These are phyloP conservation scores for Neurospora terricola DNA, from an alignment of 495 filamentous ascomycete species.

Conservation along the genomic window DNA sequence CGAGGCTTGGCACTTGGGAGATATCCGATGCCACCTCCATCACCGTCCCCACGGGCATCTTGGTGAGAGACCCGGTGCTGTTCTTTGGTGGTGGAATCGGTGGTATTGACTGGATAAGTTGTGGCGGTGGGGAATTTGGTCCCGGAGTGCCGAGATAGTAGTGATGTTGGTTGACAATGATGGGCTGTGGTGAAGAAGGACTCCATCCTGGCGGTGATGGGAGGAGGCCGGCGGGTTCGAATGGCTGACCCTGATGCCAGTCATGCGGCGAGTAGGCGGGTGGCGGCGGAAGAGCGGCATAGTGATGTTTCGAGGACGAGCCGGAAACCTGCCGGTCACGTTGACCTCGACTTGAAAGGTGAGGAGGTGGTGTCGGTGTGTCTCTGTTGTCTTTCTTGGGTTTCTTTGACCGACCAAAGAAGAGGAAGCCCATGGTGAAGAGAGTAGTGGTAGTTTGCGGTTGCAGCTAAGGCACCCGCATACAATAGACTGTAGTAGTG, in stretches of 20 bases:
- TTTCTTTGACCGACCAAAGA: constrained; percentile 37
- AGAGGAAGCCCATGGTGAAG: constrained; percentile 36
- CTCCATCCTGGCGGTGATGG: constrained; percentile 27
- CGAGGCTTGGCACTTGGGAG: constrained; percentile 16
- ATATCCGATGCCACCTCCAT: constrained; percentile 27
- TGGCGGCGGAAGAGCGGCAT: constrained; percentile 6
- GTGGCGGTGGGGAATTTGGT: constrained; percentile 12
- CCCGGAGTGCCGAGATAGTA: constrained; percentile 31
- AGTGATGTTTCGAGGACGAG: constrained; percentile 4
- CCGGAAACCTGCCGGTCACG: neutral
- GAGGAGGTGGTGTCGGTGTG: constrained; percentile 4
- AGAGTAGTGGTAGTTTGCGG: neutral
- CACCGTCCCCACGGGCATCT: constrained; percentile 28
- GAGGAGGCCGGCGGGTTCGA: constrained; percentile 26
- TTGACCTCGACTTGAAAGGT: neutral
- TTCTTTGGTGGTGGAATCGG: constrained; percentile 3
- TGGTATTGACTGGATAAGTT: neutral
- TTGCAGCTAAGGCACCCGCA: neutral
- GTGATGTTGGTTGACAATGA: constrained; percentile 40
- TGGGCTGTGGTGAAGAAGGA: constrained; percentile 20
- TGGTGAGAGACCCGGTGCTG: constrained; percentile 18
- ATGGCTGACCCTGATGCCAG: constrained; percentile 16
- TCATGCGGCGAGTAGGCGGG: constrained; percentile 8
- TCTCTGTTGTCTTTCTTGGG: constrained; percentile 7
- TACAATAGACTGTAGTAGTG: neutral